Evolutionary conservation across 1,284 basidiomycete genomes (phyloP).

Genomic region (Sparassis latifolia): DNA sequence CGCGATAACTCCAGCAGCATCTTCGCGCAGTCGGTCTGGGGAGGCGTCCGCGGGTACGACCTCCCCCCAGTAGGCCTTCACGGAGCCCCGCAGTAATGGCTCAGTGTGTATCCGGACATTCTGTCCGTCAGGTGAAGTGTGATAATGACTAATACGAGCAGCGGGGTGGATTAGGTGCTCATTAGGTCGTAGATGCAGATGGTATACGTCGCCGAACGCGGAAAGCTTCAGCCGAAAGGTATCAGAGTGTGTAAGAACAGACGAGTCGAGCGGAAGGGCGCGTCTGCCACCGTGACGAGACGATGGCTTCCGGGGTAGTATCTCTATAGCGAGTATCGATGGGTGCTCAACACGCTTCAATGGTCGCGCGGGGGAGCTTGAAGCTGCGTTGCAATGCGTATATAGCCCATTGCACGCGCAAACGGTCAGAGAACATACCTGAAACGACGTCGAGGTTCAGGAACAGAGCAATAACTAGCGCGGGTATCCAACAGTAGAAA

Average conservation of each 20-base stretch:
- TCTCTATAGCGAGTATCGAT: constrained; percentile 53
- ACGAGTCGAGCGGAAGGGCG: constrained; percentile 26
- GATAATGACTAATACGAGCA: constrained; percentile 61
- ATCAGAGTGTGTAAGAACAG: constrained; percentile 51
- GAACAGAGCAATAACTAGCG: not conserved
- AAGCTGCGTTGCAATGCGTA: constrained; percentile 30
- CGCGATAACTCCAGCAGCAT: constrained; percentile 44
- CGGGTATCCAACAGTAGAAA: not conserved
- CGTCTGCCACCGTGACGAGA: constrained; percentile 31
- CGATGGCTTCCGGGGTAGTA: constrained; percentile 46
- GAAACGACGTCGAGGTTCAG: not conserved
- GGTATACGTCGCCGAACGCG: constrained; percentile 56
- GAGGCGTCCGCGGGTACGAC: constrained; percentile 51
- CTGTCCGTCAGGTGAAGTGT: constrained; percentile 38
- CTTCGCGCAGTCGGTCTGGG: constrained; percentile 49
- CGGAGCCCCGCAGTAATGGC: constrained; percentile 47
- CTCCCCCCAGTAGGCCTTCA: constrained; percentile 64
- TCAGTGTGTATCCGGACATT: constrained; percentile 39
- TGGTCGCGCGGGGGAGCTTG: constrained; percentile 46
- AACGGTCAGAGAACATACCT: not conserved
- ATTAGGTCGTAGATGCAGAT: constrained; percentile 70
- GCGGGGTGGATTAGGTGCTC: constrained; percentile 72
- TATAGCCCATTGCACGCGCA: too few species aligned
- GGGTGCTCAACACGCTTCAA: constrained; percentile 54
- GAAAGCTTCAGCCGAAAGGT: constrained; percentile 59